phyloP scores from a whole-genome alignment of 352 stramenopile genomes.

The Pythium graminicola region DNA sequence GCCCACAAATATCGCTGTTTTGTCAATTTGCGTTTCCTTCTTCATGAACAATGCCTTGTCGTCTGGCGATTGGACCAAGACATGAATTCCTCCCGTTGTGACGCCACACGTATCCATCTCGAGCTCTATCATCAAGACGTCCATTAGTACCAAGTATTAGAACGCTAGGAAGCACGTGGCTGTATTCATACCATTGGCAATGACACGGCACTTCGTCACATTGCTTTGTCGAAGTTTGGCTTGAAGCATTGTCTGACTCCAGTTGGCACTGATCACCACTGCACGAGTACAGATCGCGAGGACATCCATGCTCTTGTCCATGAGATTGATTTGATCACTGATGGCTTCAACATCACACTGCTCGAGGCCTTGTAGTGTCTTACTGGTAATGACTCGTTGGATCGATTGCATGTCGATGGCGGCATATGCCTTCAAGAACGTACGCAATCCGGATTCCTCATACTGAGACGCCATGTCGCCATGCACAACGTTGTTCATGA shows the following conservation, averaged over 20 bases:
- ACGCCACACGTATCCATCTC: slow-evolving; percentile 29
- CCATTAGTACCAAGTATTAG: background rate
- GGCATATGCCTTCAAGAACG: slow-evolving; percentile 42
- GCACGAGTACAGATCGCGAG: slow-evolving; percentile 21
- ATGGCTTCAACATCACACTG: slow-evolving; percentile 8
- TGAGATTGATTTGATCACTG: slow-evolving; percentile 22
- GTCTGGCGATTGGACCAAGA: slow-evolving; percentile 44
- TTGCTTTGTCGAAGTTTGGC: slow-evolving; percentile 17
- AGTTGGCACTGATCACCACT: slow-evolving; percentile 61
- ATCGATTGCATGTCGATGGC: slow-evolving; percentile 42
- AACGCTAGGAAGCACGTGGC: background rate
- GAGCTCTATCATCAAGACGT: slow-evolving; percentile 30
- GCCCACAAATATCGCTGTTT: slow-evolving; percentile 45
- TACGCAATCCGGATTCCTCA: slow-evolving; percentile 22
- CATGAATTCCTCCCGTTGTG: slow-evolving; percentile 45
- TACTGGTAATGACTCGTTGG: slow-evolving; percentile 30
- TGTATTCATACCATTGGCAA: slow-evolving; percentile 47
- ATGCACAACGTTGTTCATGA: background rate
- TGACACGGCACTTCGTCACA: slow-evolving; percentile 19
- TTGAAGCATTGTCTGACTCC: slow-evolving; percentile 44
- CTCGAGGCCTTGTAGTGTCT: slow-evolving; percentile 33
- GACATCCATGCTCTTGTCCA: slow-evolving; percentile 27
- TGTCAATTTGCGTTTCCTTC: slow-evolving; percentile 3
- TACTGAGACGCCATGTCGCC: too few relatives aligned
- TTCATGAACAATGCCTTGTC: slow-evolving; percentile 45